Evolutionary conservation across 129 eudicot genomes (phyloP).

Genomic region (Arctium lappa): DNA sequence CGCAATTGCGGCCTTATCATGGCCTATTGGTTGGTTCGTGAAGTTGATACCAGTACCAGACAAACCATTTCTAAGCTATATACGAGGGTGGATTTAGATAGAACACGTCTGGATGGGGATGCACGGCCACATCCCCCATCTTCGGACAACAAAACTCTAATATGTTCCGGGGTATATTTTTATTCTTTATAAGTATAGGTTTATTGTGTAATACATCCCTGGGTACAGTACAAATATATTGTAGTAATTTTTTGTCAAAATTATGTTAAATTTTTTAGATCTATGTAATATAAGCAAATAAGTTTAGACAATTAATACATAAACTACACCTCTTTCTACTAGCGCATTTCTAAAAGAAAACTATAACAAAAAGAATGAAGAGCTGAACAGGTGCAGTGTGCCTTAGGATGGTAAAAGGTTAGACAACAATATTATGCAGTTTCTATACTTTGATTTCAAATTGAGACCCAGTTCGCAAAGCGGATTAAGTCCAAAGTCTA

Average conservation of each 20-base stretch:
- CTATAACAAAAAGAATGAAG: neutral
- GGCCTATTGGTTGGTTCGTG: slow-evolving; percentile 77
- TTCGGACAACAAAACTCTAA: too few relatives aligned
- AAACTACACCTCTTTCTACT: neutral
- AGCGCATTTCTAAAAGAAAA: slow-evolving; percentile 1
- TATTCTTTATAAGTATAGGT: slow-evolving; percentile 2
- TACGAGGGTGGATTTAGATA: slow-evolving; percentile 25
- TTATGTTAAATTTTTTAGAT: neutral
- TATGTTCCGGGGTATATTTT: neutral
- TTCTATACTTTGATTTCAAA: neutral
- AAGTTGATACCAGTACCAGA: slow-evolving; percentile 75
- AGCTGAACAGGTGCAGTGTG: neutral
- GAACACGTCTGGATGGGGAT: neutral
- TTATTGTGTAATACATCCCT: neutral
- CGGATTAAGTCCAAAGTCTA: neutral
- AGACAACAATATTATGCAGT: neutral
- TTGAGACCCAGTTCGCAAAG: neutral
- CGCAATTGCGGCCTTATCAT: slow-evolving; percentile 55
- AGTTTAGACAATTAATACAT: neutral
- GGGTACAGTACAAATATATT: neutral
- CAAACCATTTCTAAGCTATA: slow-evolving; percentile 49
- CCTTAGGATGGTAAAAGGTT: neutral
- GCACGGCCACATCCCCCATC: too few relatives aligned
- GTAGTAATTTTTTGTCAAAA: neutral
- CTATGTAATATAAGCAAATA: neutral